Conservation (phyloP, 805 yeast species). For the Nakazawaea peltata region DNA sequence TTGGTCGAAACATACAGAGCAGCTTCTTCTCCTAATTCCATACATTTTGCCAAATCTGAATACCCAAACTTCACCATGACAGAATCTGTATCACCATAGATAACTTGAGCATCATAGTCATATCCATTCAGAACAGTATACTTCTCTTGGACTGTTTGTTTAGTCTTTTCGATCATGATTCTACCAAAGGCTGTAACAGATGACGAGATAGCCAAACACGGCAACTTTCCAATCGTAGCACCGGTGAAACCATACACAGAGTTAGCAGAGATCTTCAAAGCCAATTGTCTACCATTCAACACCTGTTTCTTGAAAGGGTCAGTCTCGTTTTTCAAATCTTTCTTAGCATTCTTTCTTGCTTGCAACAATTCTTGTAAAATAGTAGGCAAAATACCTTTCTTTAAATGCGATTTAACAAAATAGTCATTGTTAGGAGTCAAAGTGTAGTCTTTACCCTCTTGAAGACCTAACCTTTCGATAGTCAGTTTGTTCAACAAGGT, state of each 20-base stretch:
- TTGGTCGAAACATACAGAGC: slow-evolving; percentile 77
- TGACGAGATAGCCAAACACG: slow-evolving; percentile 93
- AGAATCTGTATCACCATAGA: slow-evolving; percentile 98
- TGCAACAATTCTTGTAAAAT: slow-evolving; percentile 79
- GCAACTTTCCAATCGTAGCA: slow-evolving; percentile 95
- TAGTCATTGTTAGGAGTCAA: slow-evolving; percentile 88
- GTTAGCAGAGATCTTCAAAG: slow-evolving; percentile 92
- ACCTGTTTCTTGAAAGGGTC: slow-evolving; percentile 94
- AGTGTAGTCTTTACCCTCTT: slow-evolving; percentile 71
- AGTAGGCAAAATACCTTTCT: slow-evolving; percentile 88
- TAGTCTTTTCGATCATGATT: slow-evolving; percentile 91
- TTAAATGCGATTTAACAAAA: slow-evolving; percentile 61
- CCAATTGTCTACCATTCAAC: slow-evolving; percentile 93
- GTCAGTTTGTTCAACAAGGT: slow-evolving; percentile 69
- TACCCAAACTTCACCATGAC: slow-evolving; percentile 98
- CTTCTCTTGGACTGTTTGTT: slow-evolving; percentile 71
- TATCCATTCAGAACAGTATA: slow-evolving; percentile 80
- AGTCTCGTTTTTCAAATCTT: slow-evolving; percentile 82
- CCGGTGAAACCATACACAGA: slow-evolving; percentile 99
- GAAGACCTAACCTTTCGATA: slow-evolving; percentile 53
- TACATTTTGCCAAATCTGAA: slow-evolving; percentile 69
- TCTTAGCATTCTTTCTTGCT: slow-evolving; percentile 91
- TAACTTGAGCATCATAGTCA: slow-evolving; percentile 79
- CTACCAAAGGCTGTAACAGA: slow-evolving; percentile 95
- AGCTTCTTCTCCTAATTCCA: slow-evolving; percentile 91